Evolutionary conservation across 2,329 filamentous ascomycete species (phyloP).

Genomic region (Neopestalotiopsis sp.): DNA sequence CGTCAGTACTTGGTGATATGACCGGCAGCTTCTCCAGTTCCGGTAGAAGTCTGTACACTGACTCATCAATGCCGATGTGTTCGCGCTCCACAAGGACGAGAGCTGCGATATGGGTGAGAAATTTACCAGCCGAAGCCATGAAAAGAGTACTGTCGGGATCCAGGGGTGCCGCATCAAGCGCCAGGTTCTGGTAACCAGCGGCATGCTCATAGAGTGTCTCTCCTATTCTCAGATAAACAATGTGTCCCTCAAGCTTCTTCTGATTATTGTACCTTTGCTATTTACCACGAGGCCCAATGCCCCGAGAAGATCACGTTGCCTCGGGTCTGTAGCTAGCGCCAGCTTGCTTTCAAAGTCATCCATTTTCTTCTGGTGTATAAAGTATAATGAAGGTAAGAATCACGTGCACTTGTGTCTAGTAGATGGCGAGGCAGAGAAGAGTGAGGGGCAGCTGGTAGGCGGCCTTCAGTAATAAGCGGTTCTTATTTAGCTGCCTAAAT

Average conservation of each 20-base stretch:
- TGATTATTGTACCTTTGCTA: conserved; percentile 9
- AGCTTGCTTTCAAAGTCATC: conserved; percentile 11
- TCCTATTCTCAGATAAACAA: background rate
- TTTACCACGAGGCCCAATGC: conserved; percentile 12
- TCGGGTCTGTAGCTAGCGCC: conserved; percentile 1
- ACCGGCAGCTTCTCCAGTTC: conserved; percentile 49
- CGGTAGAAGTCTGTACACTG: conserved; percentile 48
- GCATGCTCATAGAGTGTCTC: conserved; percentile 6
- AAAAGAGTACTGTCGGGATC: conserved; percentile 15
- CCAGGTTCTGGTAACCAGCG: conserved; percentile 11
- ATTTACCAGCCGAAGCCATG: conserved; percentile 32
- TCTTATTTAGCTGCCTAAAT: background rate
- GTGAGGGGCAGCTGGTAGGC: background rate
- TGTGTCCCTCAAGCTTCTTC: background rate
- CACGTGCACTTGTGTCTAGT: background rate
- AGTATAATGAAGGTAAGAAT: background rate
- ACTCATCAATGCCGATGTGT: conserved; percentile 49
- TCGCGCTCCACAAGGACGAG: conserved; percentile 55
- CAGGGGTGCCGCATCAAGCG: conserved; percentile 7
- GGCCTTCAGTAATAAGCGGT: background rate
- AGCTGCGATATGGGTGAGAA: conserved; percentile 52
- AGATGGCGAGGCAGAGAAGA: background rate
- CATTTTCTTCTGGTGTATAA: background rate
- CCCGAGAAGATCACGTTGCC: background rate
- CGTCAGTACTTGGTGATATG: conserved; percentile 45